Evolutionary conservation across 2,329 filamentous ascomycete species (phyloP).

Genomic region (Capronia epimyces): DNA sequence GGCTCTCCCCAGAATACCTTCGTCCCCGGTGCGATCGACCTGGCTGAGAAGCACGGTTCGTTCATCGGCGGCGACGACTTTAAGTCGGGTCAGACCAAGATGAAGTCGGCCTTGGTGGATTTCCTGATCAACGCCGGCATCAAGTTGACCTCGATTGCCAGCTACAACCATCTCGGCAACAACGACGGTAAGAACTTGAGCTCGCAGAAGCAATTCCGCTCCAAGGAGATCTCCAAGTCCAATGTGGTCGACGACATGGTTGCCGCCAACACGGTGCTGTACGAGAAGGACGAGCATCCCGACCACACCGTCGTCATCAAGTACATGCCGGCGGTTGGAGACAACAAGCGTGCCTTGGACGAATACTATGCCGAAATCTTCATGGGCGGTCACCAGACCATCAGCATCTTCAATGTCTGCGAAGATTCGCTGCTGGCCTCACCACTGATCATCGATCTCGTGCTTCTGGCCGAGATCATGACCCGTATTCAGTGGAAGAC

Average conservation of each 20-base stretch:
- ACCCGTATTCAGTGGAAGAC: slow-evolving; percentile 91
- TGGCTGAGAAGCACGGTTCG: slow-evolving; percentile 77
- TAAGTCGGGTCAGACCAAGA: slow-evolving; percentile 99
- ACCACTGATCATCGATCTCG: slow-evolving; percentile 93
- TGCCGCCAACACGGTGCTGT: slow-evolving; percentile 84
- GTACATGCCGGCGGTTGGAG: slow-evolving; percentile 98
- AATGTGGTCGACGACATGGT: slow-evolving; percentile 99
- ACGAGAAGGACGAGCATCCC: slow-evolving; percentile 86
- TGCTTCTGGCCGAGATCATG: slow-evolving; percentile 94
- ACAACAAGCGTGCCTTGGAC: slow-evolving; percentile 97
- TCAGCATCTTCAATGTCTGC: slow-evolving; percentile 97
- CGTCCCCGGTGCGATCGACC: slow-evolving; percentile 82
- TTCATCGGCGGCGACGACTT: slow-evolving; percentile 99
- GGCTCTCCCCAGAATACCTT: slow-evolving; percentile 99
- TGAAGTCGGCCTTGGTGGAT: slow-evolving; percentile 98
- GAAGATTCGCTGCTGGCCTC: slow-evolving; percentile 96
- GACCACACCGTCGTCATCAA: slow-evolving; percentile 99
- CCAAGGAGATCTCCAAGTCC: slow-evolving; percentile 99
- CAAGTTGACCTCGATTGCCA: slow-evolving; percentile 96
- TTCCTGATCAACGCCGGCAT: slow-evolving; percentile 98
- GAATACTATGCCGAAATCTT: slow-evolving; percentile 99
- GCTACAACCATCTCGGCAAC: slow-evolving; percentile 99
- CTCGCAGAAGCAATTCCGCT: slow-evolving; percentile 96
- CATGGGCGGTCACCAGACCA: slow-evolving; percentile 96
- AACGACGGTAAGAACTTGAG: slow-evolving; percentile 99